Conservation (phyloP, 1,139 yeast genomes). For the Debaryomycetaceae sp. region DNA sequence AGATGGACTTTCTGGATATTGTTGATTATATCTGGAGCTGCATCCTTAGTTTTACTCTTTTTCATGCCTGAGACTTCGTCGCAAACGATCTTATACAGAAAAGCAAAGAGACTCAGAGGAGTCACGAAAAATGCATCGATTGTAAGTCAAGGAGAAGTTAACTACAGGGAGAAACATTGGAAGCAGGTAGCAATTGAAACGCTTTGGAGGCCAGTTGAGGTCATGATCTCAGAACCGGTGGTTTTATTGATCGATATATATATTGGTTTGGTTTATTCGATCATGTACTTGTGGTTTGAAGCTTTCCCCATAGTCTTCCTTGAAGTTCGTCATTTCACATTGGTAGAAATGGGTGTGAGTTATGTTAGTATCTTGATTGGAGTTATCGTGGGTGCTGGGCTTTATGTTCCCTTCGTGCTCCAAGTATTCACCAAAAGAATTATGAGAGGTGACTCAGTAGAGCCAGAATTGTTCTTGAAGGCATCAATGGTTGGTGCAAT, state of each 20-base stretch:
- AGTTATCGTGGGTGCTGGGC: conserved; percentile 20
- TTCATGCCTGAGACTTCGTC: conserved; percentile 52
- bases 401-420: conserved; percentile 18
- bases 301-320: conserved; percentile 29
- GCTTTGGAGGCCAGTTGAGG: conserved; percentile 30
- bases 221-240: conserved; percentile 28
- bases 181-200: conserved; percentile 19
- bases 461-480: conserved; percentile 62
- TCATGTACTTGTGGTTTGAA: conserved; percentile 33
- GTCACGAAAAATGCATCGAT: conserved; percentile 40
- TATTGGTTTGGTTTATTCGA: conserved; percentile 28
- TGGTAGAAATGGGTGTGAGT: conserved; percentile 47
- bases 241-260: conserved; percentile 28
- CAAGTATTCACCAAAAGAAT: conserved; percentile 22
- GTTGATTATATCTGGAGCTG: conserved; percentile 30
- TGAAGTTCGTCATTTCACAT: conserved; percentile 22
- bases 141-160: conserved; percentile 42
- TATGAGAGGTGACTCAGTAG: conserved; percentile 32
- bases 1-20: conserved; percentile 47
- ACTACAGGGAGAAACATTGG: conserved; percentile 25
- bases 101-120: conserved; percentile 45
- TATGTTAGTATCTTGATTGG: conserved; percentile 48
- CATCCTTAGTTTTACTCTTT: conserved; percentile 27
- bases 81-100: conserved; percentile 41
- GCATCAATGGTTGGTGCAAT: conserved; percentile 36